Evolutionary conservation across 305 asterid species (phyloP).

Genomic region (Andrographis paniculata): DNA sequence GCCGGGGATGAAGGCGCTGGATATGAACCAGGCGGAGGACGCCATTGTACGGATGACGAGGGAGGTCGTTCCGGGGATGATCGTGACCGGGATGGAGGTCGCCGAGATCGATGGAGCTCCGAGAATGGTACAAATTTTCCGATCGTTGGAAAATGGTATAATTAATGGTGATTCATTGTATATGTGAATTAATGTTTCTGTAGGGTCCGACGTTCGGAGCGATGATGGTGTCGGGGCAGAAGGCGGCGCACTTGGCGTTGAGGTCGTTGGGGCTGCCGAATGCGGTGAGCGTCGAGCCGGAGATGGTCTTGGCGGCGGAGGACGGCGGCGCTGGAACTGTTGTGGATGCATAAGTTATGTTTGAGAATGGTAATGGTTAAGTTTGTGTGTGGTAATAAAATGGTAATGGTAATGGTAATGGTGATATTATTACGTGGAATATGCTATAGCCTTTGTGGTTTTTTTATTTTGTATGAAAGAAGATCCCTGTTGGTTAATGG

Average conservation of each 20-base stretch:
- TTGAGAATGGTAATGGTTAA: too few relatives aligned
- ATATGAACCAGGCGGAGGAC: slow-evolving; percentile 72
- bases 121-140: too few relatives aligned
- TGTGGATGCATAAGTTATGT: neutral
- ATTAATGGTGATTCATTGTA: neutral
- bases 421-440: too few relatives aligned
- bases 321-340: neutral
- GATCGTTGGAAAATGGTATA: too few relatives aligned
- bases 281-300: slow-evolving; percentile 24
- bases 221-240: slow-evolving; percentile 53
- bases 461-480: too few relatives aligned
- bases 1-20: slow-evolving; percentile 79
- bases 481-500: too few relatives aligned
- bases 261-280: slow-evolving; percentile 31
- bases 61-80: slow-evolving; percentile 76
- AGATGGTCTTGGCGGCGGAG: neutral
- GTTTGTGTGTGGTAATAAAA: too few relatives aligned
- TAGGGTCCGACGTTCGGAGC: slow-evolving; percentile 57
- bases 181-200: neutral
- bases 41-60: slow-evolving; percentile 64
- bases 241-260: slow-evolving; percentile 52
- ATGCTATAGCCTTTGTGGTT: too few relatives aligned
- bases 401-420: too few relatives aligned
- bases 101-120: slow-evolving; percentile 81
- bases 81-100: slow-evolving; percentile 84